Evolutionary conservation across 352 stramenopile species (phyloP).

Genomic region (Globisporangium abappressorium): DNA sequence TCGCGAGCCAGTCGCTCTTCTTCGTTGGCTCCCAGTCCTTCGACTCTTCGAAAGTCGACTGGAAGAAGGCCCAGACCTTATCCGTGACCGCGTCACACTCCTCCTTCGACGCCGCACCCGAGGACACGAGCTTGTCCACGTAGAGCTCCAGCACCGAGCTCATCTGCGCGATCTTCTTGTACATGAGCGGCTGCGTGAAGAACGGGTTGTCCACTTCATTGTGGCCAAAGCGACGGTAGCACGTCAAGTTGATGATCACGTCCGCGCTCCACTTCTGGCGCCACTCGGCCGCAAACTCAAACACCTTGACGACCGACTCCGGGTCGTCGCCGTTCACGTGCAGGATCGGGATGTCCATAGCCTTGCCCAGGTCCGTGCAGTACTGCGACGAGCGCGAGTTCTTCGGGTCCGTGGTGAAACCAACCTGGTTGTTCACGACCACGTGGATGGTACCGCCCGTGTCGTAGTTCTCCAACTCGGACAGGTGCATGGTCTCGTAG

Average conservation of each 20-base stretch:
- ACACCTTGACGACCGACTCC: constrained; percentile 82
- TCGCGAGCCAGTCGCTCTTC: constrained; percentile 94
- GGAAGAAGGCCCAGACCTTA: constrained; percentile 89
- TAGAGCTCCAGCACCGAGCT: constrained; percentile 92
- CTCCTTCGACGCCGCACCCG: constrained; percentile 60
- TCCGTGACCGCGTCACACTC: constrained; percentile 85
- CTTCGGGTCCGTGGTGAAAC: constrained; percentile 97
- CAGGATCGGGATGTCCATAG: constrained; percentile 92
- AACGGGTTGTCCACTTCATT: constrained; percentile 98
- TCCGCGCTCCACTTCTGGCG: constrained; percentile 81
- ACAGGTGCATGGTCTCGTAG: constrained; percentile 98
- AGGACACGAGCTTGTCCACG: constrained; percentile 53
- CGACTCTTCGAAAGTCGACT: constrained; percentile 90
- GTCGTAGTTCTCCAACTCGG: constrained; percentile 91
- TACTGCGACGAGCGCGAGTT: constrained; percentile 94
- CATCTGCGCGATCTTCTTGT: constrained; percentile 93
- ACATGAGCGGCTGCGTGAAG: constrained; percentile 98
- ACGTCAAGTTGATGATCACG: constrained; percentile 98
- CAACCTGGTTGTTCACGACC: constrained; percentile 97
- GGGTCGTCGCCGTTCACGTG: constrained; percentile 96
- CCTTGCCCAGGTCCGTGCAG: constrained; percentile 96
- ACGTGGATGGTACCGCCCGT: constrained; percentile 97
- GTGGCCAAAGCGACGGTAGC: constrained; percentile 97
- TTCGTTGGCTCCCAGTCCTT: constrained; percentile 91
- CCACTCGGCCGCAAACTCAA: constrained; percentile 89